phyloP scores from a whole-genome alignment of 495 filamentous ascomycete genomes.

The Cercophora scortea region DNA sequence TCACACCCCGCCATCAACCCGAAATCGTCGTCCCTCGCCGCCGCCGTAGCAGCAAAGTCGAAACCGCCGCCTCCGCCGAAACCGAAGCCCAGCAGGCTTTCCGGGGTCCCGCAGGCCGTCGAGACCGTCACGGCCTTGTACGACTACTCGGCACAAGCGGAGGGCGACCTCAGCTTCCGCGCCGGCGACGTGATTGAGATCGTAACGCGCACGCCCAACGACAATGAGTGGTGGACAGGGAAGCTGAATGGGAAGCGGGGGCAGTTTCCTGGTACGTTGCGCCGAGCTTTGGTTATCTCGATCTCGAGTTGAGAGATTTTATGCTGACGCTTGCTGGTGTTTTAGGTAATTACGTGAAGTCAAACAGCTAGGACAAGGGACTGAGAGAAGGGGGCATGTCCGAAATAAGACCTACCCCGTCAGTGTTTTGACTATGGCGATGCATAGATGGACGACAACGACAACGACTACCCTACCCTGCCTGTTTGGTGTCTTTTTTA shows the following conservation, averaged over 20 bases:
- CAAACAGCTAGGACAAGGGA: conserved; percentile 16
- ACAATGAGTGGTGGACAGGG: conserved; percentile 97
- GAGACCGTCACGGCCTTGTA: conserved; percentile 84
- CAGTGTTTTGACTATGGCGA: no score
- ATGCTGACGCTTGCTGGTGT: neutral
- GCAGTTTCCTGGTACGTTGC: conserved; percentile 81
- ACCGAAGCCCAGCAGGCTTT: conserved; percentile 21
- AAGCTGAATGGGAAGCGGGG: conserved; percentile 68
- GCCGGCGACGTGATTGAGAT: conserved; percentile 92
- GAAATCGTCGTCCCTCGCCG: conserved; percentile 33
- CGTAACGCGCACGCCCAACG: conserved; percentile 65
- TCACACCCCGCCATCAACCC: conserved; percentile 9
- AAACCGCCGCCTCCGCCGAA: conserved; percentile 82
- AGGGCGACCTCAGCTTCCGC: conserved; percentile 86
- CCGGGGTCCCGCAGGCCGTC: conserved; percentile 64
- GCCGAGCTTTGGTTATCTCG: neutral
- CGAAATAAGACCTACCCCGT: no score
- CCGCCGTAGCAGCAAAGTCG: conserved; percentile 69
- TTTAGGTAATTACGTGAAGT: conserved; percentile 38
- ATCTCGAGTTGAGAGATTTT: no score
- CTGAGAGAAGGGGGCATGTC: neutral
- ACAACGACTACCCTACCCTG: no score
- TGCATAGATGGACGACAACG: no score
- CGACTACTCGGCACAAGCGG: conserved; percentile 93
- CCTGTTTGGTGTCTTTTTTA: no score